Base-by-base conservation (phyloP, 2,329 filamentous ascomycete genomes). In the Monosporascus sp. region DNA sequence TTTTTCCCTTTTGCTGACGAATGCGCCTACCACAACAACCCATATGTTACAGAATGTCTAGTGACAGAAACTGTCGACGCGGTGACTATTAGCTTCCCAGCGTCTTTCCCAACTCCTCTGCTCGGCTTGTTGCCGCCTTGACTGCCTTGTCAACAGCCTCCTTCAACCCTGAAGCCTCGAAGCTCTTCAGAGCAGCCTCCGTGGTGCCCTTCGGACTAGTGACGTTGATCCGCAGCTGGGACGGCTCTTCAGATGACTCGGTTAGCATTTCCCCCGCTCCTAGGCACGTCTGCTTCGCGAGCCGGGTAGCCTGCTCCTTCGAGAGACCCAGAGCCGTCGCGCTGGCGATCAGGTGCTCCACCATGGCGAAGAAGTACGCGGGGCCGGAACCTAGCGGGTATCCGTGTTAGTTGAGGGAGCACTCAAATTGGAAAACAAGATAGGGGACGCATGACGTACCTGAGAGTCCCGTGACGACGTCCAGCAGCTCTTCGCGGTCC, bases 121-220 rank as follows among this genome's bases (percentile, higher is more conserved):
- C 70, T 27, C 76, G 70, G 49, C 65, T 61, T 1, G 71, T 68
- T 1, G 77, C 75, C 1, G 77, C 77, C 58, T 72, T 74, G 48
- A 79, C 76, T 0, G 72, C 75, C 55, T 72, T 72, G 54, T 73
- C 68, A 2, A 79, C 76, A 37, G 73, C 71, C 0, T 68, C 69
- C 60, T 72, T 68, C 45, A 78, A 67, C 0, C 73, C 73, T 0
- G 70, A 70, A 27, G 68, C 67, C 58, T 77, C 74, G 37, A 79
- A 78, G 61, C 73, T 78, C 53, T 75, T 66, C 17, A 79, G 67
- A 0, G 76, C 77, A 14, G 77, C 77, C 43, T 78, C 68, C 0
- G 77, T 79, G 3, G 77, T 79, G 31, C 77, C 77, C 57, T 78
- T 78, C 24, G 77, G 77, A 66, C 77, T 79, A 6, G 77, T 79